Percentiles rank a stretch among this genome's conserved stretches.
phyloP scores from a whole-genome alignment of 139 green algal species.

The Desmodesmus armatus region DNA sequence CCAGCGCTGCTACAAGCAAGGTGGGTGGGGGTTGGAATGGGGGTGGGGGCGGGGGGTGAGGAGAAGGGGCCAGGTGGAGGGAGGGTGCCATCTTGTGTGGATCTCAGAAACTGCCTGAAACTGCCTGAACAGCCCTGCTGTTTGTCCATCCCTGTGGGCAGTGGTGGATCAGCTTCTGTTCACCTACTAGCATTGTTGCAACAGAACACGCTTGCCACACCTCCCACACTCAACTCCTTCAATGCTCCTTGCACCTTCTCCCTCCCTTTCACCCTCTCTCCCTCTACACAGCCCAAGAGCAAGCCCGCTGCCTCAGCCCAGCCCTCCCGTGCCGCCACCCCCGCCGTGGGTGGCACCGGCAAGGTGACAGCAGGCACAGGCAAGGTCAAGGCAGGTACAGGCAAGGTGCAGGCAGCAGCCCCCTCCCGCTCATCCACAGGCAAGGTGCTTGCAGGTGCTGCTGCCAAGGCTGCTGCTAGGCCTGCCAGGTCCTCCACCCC shows the following conservation, averaged over 20 bases:
- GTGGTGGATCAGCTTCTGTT: not conserved
- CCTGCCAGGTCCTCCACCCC: too few species aligned
- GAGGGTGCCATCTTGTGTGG: not conserved
- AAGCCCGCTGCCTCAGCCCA: not conserved
- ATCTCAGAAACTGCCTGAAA: not conserved
- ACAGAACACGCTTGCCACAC: too few species aligned
- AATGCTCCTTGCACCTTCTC: too few species aligned
- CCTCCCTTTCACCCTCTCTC: too few species aligned
- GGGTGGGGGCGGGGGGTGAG: not conserved
- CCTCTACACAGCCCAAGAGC: not conserved
- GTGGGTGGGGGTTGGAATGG: not conserved
- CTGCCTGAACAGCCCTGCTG: not conserved
- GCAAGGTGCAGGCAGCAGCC: not conserved
- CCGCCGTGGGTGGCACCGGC: not conserved
- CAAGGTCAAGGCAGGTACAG: not conserved
- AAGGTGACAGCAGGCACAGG: not conserved
- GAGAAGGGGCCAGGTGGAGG: not conserved
- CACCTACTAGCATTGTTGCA: too few species aligned
- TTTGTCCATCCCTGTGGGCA: not conserved
- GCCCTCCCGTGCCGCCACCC: not conserved
- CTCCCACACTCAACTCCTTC: too few species aligned
- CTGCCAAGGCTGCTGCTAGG: not conserved
- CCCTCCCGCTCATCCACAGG: not conserved
- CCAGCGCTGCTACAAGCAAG: constrained; percentile 10
- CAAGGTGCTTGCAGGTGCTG: not conserved